Evolutionary conservation across 495 filamentous ascomycete species (phyloP).

Genomic region (Hyaloscypha bicolor): DNA sequence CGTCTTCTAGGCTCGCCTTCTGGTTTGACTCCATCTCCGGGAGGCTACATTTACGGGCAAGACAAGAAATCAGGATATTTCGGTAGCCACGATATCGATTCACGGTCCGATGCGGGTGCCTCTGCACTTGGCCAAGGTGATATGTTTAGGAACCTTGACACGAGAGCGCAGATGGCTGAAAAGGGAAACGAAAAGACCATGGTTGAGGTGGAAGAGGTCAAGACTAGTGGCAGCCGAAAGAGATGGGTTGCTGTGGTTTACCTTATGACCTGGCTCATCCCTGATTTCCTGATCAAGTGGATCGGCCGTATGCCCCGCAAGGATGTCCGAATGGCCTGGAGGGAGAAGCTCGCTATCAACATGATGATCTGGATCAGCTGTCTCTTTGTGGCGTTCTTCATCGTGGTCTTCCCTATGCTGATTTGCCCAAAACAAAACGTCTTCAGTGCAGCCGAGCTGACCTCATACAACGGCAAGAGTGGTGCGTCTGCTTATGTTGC

Average conservation of each 20-base stretch:
- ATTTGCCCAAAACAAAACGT: slow-evolving; percentile 93
- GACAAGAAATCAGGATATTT: slow-evolving; percentile 81
- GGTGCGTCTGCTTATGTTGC: slow-evolving; percentile 66
- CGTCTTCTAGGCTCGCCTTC: slow-evolving; percentile 59
- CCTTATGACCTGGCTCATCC: slow-evolving; percentile 81
- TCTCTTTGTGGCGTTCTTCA: slow-evolving; percentile 79
- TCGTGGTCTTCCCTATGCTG: slow-evolving; percentile 80
- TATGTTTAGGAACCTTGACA: slow-evolving; percentile 98
- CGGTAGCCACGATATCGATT: slow-evolving; percentile 78
- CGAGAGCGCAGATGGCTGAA: slow-evolving; percentile 89
- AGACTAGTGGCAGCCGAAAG: slow-evolving; percentile 78
- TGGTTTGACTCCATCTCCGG: slow-evolving; percentile 58
- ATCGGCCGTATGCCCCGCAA: slow-evolving; percentile 88
- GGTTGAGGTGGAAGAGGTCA: slow-evolving; percentile 83
- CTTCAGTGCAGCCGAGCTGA: slow-evolving; percentile 77
- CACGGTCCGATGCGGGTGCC: slow-evolving; percentile 84
- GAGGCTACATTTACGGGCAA: slow-evolving; percentile 61
- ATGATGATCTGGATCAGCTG: slow-evolving; percentile 94
- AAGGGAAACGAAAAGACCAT: slow-evolving; percentile 90
- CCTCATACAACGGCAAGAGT: slow-evolving; percentile 71
- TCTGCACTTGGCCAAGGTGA: slow-evolving; percentile 89
- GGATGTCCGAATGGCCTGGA: slow-evolving; percentile 92
- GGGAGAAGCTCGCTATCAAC: slow-evolving; percentile 98
- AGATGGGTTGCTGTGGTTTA: slow-evolving; percentile 92
- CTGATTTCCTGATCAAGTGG: slow-evolving; percentile 78